phyloP scores from a whole-genome alignment of 257 asterid genomes.

The Penstemon barbatus region DNA sequence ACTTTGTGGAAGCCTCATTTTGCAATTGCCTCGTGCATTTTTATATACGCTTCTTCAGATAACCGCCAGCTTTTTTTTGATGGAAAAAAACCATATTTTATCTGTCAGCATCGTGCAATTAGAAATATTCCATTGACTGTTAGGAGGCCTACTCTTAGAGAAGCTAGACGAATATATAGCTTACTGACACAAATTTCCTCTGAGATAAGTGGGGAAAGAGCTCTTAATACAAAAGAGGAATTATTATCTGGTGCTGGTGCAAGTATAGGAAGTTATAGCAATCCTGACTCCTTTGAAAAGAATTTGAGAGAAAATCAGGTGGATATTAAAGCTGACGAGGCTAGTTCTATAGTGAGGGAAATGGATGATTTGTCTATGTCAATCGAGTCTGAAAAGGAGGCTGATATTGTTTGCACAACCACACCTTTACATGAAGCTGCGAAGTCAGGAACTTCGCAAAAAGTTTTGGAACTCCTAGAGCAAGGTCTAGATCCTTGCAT shows the following conservation, averaged over 20 bases:
- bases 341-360: conserved; percentile 36
- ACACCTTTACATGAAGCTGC: conserved; percentile 94
- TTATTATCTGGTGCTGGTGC: conserved; percentile 33
- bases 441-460: conserved; percentile 57
- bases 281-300: conserved; percentile 31
- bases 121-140: conserved; percentile 79
- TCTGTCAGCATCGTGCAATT: conserved; percentile 56
- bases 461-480: conserved; percentile 76
- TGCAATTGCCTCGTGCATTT: conserved; percentile 62
- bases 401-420: conserved; percentile 36
- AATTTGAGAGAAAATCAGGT: conserved; percentile 37
- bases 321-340: conserved; percentile 30
- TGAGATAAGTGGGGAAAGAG: conserved; percentile 48
- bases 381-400: conserved; percentile 39
- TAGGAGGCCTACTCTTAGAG: conserved; percentile 87
- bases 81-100: conserved; percentile 71
- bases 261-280: conserved; percentile 21
- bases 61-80: conserved; percentile 81
- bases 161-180: conserved; percentile 72
- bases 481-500: conserved; percentile 85
- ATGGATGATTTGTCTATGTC: conserved; percentile 40
- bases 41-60: conserved; percentile 73
- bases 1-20: conserved; percentile 78
- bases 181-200: conserved; percentile 63
- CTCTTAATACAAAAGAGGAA: conserved; percentile 35